A percentile compares a stretch with the other conserved stretches of the same genome.
Conservation (phyloP, 805 yeast species). For the Candida lessepsii region DNA sequence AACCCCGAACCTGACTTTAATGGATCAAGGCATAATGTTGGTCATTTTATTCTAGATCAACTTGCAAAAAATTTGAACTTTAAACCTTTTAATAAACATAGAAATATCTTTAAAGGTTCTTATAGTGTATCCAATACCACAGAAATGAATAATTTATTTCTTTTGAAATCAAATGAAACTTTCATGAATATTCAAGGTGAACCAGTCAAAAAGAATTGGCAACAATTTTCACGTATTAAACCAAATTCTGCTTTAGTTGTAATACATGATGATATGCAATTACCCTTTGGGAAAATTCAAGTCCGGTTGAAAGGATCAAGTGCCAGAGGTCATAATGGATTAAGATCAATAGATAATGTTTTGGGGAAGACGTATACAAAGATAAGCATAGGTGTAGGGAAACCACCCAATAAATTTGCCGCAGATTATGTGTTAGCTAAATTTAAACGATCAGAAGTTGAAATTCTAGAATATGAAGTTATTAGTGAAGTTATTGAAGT, state of each 20-base stretch:
- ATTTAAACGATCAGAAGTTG: slow-evolving; percentile 47
- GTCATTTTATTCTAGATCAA: slow-evolving; percentile 53
- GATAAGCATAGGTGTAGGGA: slow-evolving; percentile 75
- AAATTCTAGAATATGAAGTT: slow-evolving; percentile 37
- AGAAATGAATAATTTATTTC: slow-evolving; percentile 29
- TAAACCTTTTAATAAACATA: slow-evolving; percentile 18
- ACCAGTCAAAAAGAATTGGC: slow-evolving; percentile 52
- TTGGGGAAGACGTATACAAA: slow-evolving; percentile 59
- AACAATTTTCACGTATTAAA: slow-evolving; percentile 24
- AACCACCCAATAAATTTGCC: slow-evolving; percentile 47
- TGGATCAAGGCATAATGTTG: slow-evolving; percentile 76
- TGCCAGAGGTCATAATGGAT: slow-evolving; percentile 83
- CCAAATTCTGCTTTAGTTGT: slow-evolving; percentile 48
- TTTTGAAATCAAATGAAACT: slow-evolving; percentile 50
- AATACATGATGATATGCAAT: slow-evolving; percentile 76
- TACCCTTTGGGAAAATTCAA: slow-evolving; percentile 64
- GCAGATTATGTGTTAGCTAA: slow-evolving; percentile 67
- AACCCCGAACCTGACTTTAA: slow-evolving; percentile 67
- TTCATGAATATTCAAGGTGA: slow-evolving; percentile 73
- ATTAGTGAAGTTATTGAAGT: slow-evolving; percentile 27
- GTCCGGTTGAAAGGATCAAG: slow-evolving; percentile 59
- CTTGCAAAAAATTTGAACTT: slow-evolving; percentile 19
- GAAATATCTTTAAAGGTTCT: slow-evolving; percentile 21
- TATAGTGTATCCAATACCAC: slow-evolving; percentile 20
- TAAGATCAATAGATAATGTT: slow-evolving; percentile 51